These are phyloP conservation scores for Peziza echinospora DNA, from an alignment of 495 filamentous ascomycete species.

Conservation along the genomic window DNA sequence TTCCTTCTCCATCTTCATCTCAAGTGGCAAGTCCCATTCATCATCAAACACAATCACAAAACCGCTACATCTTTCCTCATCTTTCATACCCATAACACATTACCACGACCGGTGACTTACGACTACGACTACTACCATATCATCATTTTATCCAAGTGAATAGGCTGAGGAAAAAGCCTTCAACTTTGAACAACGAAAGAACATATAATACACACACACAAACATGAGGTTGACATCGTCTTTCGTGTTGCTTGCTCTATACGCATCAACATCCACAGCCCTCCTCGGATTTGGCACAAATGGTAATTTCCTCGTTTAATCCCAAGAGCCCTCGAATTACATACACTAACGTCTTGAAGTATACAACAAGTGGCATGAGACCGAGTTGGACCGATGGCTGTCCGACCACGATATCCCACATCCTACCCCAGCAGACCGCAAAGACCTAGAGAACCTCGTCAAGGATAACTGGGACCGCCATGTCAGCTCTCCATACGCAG, in stretches of 20 bases:
- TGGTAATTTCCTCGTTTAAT: neutral
- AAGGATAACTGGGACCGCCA: slow-evolving; percentile 69
- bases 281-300: slow-evolving; percentile 11
- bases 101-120: too few species aligned
- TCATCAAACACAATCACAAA: too few species aligned
- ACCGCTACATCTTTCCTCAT: too few species aligned
- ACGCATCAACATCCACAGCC: slow-evolving; percentile 11
- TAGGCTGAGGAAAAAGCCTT: slow-evolving; percentile 12
- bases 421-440: slow-evolving; percentile 63
- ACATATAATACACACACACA: neutral
- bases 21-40: too few species aligned
- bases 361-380: slow-evolving; percentile 98
- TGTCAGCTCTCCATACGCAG: slow-evolving; percentile 42
- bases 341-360: slow-evolving; percentile 20
- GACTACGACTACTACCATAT: too few species aligned
- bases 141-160: too few species aligned
- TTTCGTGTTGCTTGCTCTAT: slow-evolving; percentile 9
- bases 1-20: too few species aligned
- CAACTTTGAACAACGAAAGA: slow-evolving; percentile 3
- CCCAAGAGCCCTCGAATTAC: neutral
- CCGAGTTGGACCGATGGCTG: slow-evolving; percentile 92
- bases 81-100: too few species aligned
- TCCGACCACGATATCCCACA: slow-evolving; percentile 82
- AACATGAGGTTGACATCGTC: slow-evolving; percentile 11
- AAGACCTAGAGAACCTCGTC: slow-evolving; percentile 62